phyloP scores from a whole-genome alignment of 345 rosid species.

The Sapria himalayana region DNA sequence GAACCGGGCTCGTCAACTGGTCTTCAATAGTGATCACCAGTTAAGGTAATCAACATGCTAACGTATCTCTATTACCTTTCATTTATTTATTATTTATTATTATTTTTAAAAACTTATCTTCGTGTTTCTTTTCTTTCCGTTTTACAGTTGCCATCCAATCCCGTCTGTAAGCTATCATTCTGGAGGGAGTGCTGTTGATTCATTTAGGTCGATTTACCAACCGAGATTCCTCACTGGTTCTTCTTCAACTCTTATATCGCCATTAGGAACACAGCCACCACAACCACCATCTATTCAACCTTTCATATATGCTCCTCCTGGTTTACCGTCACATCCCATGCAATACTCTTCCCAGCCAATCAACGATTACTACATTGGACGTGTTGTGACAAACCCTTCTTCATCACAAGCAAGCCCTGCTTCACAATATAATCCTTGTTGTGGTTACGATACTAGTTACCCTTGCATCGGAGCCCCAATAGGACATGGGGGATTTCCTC shows the following conservation, averaged over 20 bases:
- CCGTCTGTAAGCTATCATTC: conserved; percentile 23
- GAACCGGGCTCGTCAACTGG: conserved; percentile 96
- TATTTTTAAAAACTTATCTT: background rate
- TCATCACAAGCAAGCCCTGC: conserved; percentile 16
- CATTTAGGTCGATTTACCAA: conserved; percentile 33
- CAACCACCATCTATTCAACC: conserved; percentile 17
- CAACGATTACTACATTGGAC: conserved; percentile 42
- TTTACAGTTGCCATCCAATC: conserved; percentile 27
- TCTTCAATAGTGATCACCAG: conserved; percentile 43
- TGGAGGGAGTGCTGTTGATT: conserved; percentile 25
- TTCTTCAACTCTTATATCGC: conserved; percentile 15
- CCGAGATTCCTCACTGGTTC: conserved; percentile 35
- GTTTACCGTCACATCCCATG: conserved; percentile 21
- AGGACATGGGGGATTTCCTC: conserved; percentile 19
- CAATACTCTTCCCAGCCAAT: conserved; percentile 18
- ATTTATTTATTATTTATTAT: background rate
- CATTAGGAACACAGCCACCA: conserved; percentile 11
- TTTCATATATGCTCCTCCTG: conserved; percentile 28
- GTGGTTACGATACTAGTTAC: conserved; percentile 27
- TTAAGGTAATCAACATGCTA: conserved; percentile 22
- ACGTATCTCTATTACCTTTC: conserved; percentile 13
- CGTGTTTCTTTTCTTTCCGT: background rate
- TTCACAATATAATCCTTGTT: conserved; percentile 18
- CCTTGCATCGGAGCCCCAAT: conserved; percentile 71
- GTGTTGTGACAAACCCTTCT: conserved; percentile 22